Conservation (phyloP, 495 filamentous ascomycete species). For the Delitschia confertaspora region DNA sequence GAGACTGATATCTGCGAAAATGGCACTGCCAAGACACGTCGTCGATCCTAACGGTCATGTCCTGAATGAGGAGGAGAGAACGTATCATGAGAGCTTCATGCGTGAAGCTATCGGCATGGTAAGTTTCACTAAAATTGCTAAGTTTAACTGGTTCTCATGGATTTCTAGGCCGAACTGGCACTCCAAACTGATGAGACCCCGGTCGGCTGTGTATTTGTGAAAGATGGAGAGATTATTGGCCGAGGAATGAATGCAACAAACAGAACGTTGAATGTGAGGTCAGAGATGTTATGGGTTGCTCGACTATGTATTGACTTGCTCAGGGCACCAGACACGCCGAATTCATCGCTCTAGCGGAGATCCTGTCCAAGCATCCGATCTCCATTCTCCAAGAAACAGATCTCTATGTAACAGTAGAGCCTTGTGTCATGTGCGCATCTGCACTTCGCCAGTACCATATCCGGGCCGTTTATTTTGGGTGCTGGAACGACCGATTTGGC, state of each 20-base stretch:
- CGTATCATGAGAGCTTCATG: slow-evolving; percentile 38
- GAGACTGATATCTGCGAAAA: no score
- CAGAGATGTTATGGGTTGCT: not conserved
- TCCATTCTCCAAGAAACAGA: slow-evolving; percentile 59
- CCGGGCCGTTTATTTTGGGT: slow-evolving; percentile 84
- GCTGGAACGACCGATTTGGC: slow-evolving; percentile 89
- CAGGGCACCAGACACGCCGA: slow-evolving; percentile 92
- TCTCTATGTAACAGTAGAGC: slow-evolving; percentile 94
- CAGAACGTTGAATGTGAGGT: slow-evolving; percentile 59
- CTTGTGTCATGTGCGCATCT: slow-evolving; percentile 98
- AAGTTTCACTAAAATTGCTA: slow-evolving; percentile 6
- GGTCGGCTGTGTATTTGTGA: slow-evolving; percentile 88
- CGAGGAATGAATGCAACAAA: slow-evolving; percentile 95
- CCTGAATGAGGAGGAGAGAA: slow-evolving; percentile 21
- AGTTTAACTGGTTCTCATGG: not conserved
- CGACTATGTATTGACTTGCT: not conserved
- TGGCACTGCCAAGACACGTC: no score
- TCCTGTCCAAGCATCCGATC: slow-evolving; percentile 48
- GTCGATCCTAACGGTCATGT: slow-evolving; percentile 3
- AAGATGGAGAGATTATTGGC: slow-evolving; percentile 64
- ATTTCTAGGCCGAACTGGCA: slow-evolving; percentile 61
- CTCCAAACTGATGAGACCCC: slow-evolving; percentile 82
- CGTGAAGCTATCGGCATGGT: slow-evolving; percentile 39
- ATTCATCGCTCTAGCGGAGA: slow-evolving; percentile 68
- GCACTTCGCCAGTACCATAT: slow-evolving; percentile 76